These are phyloP conservation scores for Aquanectria penicillioides DNA, from an alignment of 2,329 filamentous ascomycete species.

Conservation along the genomic window DNA sequence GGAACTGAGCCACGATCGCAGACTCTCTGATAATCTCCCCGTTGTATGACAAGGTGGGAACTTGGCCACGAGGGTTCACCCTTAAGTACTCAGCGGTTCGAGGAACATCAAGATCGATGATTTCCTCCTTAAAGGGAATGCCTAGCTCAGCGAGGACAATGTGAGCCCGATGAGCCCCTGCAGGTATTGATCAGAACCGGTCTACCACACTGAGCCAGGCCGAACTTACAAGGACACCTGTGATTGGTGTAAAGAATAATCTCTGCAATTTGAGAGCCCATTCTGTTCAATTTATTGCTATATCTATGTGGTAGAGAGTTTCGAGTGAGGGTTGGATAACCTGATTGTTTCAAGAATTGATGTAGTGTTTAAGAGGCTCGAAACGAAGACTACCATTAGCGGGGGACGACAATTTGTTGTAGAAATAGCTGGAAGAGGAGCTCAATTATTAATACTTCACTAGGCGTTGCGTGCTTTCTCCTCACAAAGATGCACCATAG, in stretches of 20 bases:
- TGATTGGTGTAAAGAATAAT: constrained; percentile 79
- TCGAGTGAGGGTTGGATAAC: no score
- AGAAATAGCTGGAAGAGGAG: no score
- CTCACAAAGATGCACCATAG: no score
- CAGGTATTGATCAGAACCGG: not conserved
- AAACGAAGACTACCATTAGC: no score
- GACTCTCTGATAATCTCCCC: constrained; percentile 78
- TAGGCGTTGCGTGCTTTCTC: no score
- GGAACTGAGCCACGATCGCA: constrained; percentile 76
- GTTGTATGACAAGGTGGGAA: constrained; percentile 75
- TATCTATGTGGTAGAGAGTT: no score
- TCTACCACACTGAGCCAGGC: fast-evolving
- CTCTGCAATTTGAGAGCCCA: constrained; percentile 34
- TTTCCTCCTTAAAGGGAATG: constrained; percentile 74
- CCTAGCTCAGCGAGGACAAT: constrained; percentile 75
- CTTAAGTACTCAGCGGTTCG: constrained; percentile 79
- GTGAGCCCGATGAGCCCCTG: constrained; percentile 78
- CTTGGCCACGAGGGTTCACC: constrained; percentile 82
- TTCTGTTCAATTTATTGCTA: no score
- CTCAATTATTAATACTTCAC: no score
- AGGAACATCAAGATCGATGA: constrained; percentile 76
- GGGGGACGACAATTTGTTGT: no score
- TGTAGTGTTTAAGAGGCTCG: no score
- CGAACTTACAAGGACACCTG: constrained; percentile 66
- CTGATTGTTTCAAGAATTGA: no score